These are phyloP conservation scores for Parascedosporium putredinis DNA, from an alignment of 2,329 filamentous ascomycete species.

Conservation along the genomic window DNA sequence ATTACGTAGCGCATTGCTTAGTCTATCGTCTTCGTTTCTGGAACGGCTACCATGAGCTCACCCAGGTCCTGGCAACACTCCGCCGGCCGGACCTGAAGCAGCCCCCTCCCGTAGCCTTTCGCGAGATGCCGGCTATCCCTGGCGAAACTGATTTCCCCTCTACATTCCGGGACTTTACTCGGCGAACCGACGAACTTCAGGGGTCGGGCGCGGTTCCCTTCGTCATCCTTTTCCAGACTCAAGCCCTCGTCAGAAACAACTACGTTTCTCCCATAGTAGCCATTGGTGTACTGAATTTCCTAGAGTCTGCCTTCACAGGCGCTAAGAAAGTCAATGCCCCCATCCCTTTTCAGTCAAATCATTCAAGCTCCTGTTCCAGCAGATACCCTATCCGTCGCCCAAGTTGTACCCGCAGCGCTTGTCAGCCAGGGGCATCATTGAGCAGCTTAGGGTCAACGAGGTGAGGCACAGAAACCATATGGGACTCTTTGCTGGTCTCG, in stretches of 20 bases:
- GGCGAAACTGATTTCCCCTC: conserved; percentile 6
- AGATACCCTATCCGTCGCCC: conserved; percentile 45
- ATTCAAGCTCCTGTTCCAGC: conserved; percentile 39
- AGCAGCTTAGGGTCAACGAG: conserved; percentile 29
- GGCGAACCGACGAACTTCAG: conserved; percentile 22
- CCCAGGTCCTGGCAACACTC: conserved; percentile 6
- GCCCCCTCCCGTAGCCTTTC: neutral
- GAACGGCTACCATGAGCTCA: neutral
- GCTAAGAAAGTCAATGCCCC: conserved; percentile 13
- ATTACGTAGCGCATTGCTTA: neutral
- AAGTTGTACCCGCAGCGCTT: conserved; percentile 32
- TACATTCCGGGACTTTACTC: conserved; percentile 13
- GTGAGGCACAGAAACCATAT: conserved; percentile 19
- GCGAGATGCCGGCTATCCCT: neutral
- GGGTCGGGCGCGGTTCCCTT: conserved; percentile 33
- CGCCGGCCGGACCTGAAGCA: neutral
- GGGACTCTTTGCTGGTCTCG: conserved; percentile 12
- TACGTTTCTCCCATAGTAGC: conserved; percentile 48
- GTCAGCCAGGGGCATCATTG: conserved; percentile 28
- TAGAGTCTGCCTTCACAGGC: conserved; percentile 23
- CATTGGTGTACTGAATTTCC: conserved; percentile 29
- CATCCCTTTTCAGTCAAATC: conserved; percentile 39
- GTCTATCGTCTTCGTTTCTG: conserved; percentile 3
- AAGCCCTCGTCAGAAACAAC: conserved; percentile 52
- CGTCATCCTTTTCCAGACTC: conserved; percentile 48